These are phyloP conservation scores for Dicorynia guianensis DNA, from an alignment of 306 rosid species.

Conservation along the genomic window DNA sequence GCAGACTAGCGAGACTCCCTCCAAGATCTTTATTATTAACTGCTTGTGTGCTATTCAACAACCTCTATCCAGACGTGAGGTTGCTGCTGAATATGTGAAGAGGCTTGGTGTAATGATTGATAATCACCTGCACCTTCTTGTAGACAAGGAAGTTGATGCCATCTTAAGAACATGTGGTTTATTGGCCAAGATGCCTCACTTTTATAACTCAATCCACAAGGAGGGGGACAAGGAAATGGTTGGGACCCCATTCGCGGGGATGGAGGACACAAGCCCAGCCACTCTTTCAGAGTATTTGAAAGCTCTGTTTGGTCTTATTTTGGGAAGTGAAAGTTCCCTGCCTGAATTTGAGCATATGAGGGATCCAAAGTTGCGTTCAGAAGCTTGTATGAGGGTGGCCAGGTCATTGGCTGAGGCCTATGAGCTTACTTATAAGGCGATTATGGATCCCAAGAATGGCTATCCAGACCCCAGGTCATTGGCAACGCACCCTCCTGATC, in stretches of 20 bases:
- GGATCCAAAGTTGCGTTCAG: constrained; percentile 90
- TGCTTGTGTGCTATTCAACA: constrained; percentile 88
- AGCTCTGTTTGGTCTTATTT: constrained; percentile 81
- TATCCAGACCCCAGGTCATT: constrained; percentile 88
- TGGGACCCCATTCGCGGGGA: constrained; percentile 71
- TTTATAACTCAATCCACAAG: constrained; percentile 49
- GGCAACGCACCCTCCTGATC: constrained; percentile 99
- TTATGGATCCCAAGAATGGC: constrained; percentile 88
- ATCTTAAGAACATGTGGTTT: constrained; percentile 74
- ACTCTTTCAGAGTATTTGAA: constrained; percentile 77
- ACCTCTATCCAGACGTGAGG: constrained; percentile 79
- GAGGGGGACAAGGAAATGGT: constrained; percentile 48
- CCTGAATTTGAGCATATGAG: constrained; percentile 97
- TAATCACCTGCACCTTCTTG: constrained; percentile 71
- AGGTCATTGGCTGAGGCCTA: constrained; percentile 80
- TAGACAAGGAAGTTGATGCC: constrained; percentile 80
- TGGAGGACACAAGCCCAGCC: constrained; percentile 71
- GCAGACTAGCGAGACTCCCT: constrained; percentile 87
- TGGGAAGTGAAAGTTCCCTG: constrained; percentile 88
- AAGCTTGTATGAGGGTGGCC: constrained; percentile 85
- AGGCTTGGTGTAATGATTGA: constrained; percentile 80
- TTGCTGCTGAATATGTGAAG: constrained; percentile 77
- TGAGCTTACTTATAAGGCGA: constrained; percentile 76
- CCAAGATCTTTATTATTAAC: constrained; percentile 90
- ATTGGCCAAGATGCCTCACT: constrained; percentile 72